Percentiles rank a stretch among this genome's conserved stretches.
Conservation (phyloP, 495 filamentous ascomycete genomes). For the Tuber melanosporum region DNA sequence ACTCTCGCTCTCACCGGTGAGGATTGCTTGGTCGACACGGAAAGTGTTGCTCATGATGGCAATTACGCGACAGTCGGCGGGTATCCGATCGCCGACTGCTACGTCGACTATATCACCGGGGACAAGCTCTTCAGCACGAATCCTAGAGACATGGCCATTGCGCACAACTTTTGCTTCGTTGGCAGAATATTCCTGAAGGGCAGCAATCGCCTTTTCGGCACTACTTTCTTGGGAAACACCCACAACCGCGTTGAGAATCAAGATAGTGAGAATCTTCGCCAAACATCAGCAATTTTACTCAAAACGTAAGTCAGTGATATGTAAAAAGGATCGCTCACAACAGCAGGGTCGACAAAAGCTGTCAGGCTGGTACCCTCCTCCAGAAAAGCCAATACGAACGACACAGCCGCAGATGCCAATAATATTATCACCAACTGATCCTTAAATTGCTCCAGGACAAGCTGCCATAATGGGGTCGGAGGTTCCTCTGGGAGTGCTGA, state of each 20-base stretch:
- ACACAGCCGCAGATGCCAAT: conserved; percentile 85
- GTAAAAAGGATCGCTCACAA: conserved; percentile 54
- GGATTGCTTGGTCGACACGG: conserved; percentile 88
- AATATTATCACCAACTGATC: conserved; percentile 97
- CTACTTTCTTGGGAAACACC: conserved; percentile 98
- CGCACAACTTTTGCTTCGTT: conserved; percentile 93
- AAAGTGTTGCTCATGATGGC: conserved; percentile 96
- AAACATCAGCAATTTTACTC: conserved; percentile 12
- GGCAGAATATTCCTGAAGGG: conserved; percentile 97
- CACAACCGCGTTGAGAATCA: conserved; percentile 93
- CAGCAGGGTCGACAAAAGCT: conserved; percentile 95
- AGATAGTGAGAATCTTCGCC: conserved; percentile 83
- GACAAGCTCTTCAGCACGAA: conserved; percentile 93
- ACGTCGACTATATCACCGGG: conserved; percentile 89
- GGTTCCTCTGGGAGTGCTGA: conserved; percentile 91
- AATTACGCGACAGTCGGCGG: conserved; percentile 90
- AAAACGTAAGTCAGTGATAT: conserved; percentile 16
- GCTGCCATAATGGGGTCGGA: conserved; percentile 92
- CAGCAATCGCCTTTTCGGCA: conserved; percentile 96
- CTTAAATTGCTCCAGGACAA: conserved; percentile 97
- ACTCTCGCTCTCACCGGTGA: conserved; percentile 97
- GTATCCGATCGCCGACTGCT: conserved; percentile 86
- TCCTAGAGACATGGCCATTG: conserved; percentile 61
- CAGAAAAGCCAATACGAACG: conserved; percentile 87
- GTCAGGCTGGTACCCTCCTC: conserved; percentile 91